Conservation (phyloP, 805 yeast species). For the Cyberlindnera maclurae region DNA sequence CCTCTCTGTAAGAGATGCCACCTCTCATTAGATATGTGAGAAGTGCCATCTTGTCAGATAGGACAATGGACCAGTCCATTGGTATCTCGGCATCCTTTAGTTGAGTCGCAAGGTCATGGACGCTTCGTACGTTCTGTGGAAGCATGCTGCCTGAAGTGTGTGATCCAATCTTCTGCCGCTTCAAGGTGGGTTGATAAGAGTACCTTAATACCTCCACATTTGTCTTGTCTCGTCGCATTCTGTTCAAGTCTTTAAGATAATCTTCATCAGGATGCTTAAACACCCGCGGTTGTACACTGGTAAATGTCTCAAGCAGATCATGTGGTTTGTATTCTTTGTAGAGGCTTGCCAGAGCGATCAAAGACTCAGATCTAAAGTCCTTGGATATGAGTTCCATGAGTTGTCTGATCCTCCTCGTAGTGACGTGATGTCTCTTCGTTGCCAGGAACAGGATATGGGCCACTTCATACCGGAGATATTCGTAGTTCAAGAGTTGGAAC, state of each 20-base stretch:
- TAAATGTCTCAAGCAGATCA: slow-evolving; percentile 21
- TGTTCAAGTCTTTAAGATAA: slow-evolving; percentile 7
- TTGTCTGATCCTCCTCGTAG: slow-evolving; percentile 23
- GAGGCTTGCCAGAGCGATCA: slow-evolving; percentile 18
- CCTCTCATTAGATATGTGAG: slow-evolving; percentile 5
- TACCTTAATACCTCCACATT: slow-evolving; percentile 3
- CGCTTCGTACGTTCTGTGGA: slow-evolving; percentile 1
- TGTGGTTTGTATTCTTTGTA: slow-evolving; percentile 20
- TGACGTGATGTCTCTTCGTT: slow-evolving; percentile 25
- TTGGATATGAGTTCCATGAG: slow-evolving; percentile 18
- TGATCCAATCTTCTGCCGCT: no score
- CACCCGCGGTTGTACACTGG: slow-evolving; percentile 18
- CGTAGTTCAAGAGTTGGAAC: slow-evolving; percentile 30
- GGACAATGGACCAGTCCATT: slow-evolving; percentile 6
- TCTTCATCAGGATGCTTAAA: slow-evolving; percentile 18
- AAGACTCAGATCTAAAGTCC: slow-evolving; percentile 12
- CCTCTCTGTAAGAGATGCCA: neutral
- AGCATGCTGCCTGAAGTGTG: neutral
- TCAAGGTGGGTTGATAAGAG: no score
- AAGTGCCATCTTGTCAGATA: slow-evolving; percentile 9
- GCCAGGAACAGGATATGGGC: slow-evolving; percentile 29
- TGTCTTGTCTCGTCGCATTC: neutral
- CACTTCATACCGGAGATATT: slow-evolving; percentile 28
- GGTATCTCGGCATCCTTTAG: slow-evolving; percentile 3
- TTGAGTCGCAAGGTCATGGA: slow-evolving; percentile 5